Percentiles rank a stretch among this genome's conserved stretches.
Conservation (phyloP, 2,329 filamentous ascomycete species). For the Rutstroemia sp. region DNA sequence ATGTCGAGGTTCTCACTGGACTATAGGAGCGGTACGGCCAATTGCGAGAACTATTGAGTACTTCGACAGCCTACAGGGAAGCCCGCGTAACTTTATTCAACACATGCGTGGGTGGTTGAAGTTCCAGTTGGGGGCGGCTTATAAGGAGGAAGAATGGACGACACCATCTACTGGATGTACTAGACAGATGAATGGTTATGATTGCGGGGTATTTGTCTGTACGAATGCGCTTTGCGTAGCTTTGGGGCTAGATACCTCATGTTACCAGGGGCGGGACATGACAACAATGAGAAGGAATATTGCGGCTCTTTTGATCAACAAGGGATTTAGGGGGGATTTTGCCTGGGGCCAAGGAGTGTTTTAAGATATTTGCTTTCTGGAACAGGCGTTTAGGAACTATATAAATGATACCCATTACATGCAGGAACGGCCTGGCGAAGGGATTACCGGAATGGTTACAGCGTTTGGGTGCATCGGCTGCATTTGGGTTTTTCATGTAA, state of each 20-base stretch:
- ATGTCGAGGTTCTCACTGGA: slow-evolving; percentile 61
- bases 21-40: slow-evolving; percentile 59
- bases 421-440: not conserved
- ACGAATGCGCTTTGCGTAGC: slow-evolving; percentile 60
- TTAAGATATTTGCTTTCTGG: slow-evolving; percentile 9
- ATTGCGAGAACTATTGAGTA: slow-evolving; percentile 54
- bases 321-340: slow-evolving; percentile 58
- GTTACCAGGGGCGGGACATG: slow-evolving; percentile 48
- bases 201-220: slow-evolving; percentile 73
- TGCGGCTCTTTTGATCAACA: slow-evolving; percentile 57
- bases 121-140: slow-evolving; percentile 49
- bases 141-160: slow-evolving; percentile 52
- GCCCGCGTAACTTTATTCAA: slow-evolving; percentile 32
- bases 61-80: slow-evolving; percentile 56
- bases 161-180: slow-evolving; percentile 41
- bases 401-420: slow-evolving; percentile 19
- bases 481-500: not conserved
- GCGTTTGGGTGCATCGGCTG: not conserved
- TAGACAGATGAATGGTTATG: slow-evolving; percentile 57
- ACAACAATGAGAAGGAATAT: slow-evolving; percentile 52
- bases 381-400: slow-evolving; percentile 15
- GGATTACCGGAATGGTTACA: not conserved
- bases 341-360: slow-evolving; percentile 20
- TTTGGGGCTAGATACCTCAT: slow-evolving; percentile 32
- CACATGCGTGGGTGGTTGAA: slow-evolving; percentile 48